Base-by-base conservation (phyloP, 129 eudicot genomes). In the Helianthus tuberosus region DNA sequence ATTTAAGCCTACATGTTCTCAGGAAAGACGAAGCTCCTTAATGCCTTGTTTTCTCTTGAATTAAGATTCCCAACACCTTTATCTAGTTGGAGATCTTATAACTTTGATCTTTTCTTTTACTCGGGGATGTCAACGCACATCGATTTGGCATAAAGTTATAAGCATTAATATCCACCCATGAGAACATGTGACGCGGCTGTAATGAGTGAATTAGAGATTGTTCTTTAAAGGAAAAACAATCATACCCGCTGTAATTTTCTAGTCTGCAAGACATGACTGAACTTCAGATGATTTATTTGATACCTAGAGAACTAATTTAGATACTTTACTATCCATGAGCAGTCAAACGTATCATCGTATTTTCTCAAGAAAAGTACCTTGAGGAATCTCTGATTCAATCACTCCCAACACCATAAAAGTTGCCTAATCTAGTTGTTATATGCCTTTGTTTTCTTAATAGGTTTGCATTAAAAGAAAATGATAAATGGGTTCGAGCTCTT, bases 401-500 rank as follows among this genome's bases (percentile, higher is more conserved):
- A 60, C 16, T 60, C 64, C 1, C 15, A 29, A 60, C 44, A 60
- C 41, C 66, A 27, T 27, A 60, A 60, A 3, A 60, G 66, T 29
- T 60, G 44, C 43, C 69, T 69, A 36, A 23, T 48, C 9, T 59
- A 49, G 41, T 50, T 49, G 10, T 63, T 41, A 25, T 53, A 71
- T 43, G 20, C 1, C 25, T 35, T 46, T 46, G 27, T 74, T 51
- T 58, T 73, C 20, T 69, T 61, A 41, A 75, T 64, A 94, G 98
- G 98, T 94, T 77, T 78, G 96, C 97, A 74, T 83, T 93, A 58
- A 88, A 94, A 79, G 98, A 94, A 86, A 88, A 87, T 75, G 97
- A 86, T 84, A 90, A 71, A 58, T 94, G 98, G 98, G 81, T 88
- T 75, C 88, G 93, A 62, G 93, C 93, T 35, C 88, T 88, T 76